Evolutionary conservation across 345 rosid species (phyloP), one percentile per base, ranked within the genome.

Genomic region (Acer yangbiense): DNA sequence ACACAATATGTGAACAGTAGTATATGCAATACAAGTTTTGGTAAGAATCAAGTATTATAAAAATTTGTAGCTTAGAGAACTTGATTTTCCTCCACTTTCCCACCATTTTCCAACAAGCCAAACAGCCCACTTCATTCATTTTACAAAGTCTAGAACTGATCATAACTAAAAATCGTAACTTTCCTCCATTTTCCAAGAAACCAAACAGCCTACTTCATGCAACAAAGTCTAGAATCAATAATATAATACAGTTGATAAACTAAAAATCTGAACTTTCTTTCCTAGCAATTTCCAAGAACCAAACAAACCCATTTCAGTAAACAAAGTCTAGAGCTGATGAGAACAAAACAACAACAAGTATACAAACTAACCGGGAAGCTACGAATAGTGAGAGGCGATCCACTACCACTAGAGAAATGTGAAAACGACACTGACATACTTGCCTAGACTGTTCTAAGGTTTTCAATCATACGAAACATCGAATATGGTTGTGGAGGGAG

Each of bases 401-500:
- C 65, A 6, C 74, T 29, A 23, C 65, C 65, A 8, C 71, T 29
- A 12, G 66, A 7, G 62, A 43, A 67, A 71, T 67, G 76, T 14
- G 86, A 72, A 77, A 80, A 71, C 6, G 84, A 78, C 66, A 72
- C 43, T 1, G 87, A 71, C 85, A 83, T 83, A 77, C 29, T 35
- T 57, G 41, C 14, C n/a, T 77, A 35, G 39, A 41, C n/a, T 18
- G 72, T 13, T 54, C 18, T 6, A 54, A n/a, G 50, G 14, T 21
- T 68, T 68, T 68, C 14, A 14, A 32, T 7, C 65, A 21, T 20
- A 65, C n/a, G 43, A 65, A 65, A 14, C 35, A 67, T n/a, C 25
- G 32, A 41, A 21, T 21, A 67, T 13, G 8, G 21, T 27, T 32
- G 21, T 6, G 23, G 29, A 29, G 52, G 58, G 58, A 6, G 6